A percentile compares a stretch with the other conserved stretches of the same genome.
Conservation (phyloP, 495 filamentous ascomycete genomes). For the Neurospora tetrasperma region DNA sequence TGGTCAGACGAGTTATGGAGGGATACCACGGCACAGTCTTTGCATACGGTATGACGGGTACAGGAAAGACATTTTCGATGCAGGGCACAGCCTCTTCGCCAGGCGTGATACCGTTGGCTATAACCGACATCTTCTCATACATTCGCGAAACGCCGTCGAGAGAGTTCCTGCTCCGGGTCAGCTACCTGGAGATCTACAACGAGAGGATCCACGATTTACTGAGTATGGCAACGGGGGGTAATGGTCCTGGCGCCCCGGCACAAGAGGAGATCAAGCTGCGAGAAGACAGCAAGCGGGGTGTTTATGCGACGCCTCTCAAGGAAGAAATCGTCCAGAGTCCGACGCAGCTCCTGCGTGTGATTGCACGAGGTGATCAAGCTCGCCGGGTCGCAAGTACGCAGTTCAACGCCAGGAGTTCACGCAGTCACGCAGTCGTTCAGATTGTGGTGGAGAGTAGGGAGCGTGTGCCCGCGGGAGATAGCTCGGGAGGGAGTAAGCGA, state of each 20-base stretch:
- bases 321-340: conserved; percentile 98
- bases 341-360: conserved; percentile 88
- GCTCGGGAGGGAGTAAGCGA: conserved; percentile 43
- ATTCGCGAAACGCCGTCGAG: conserved; percentile 92
- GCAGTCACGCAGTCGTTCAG: conserved; percentile 95
- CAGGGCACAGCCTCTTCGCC: conserved; percentile 95
- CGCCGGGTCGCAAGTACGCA: conserved; percentile 86
- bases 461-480: conserved; percentile 52
- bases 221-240: conserved; percentile 49
- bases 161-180: conserved; percentile 91
- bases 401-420: conserved; percentile 91
- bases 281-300: conserved; percentile 90
- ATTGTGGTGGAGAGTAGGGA: conserved; percentile 97
- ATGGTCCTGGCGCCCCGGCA: conserved; percentile 34
- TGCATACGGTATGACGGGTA: conserved; percentile 98
- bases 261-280: conserved; percentile 92
- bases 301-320: conserved; percentile 91
- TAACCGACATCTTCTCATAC: conserved; percentile 98
- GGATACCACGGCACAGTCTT: conserved; percentile 98
- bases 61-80: conserved; percentile 98
- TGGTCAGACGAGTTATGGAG: conserved; percentile 96
- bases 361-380: conserved; percentile 87
- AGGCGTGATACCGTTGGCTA: conserved; percentile 92
- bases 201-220: conserved; percentile 94
- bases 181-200: conserved; percentile 98